These are phyloP conservation scores for Phytopythium litorale DNA, from an alignment of 352 stramenopile species.

Conservation along the genomic window DNA sequence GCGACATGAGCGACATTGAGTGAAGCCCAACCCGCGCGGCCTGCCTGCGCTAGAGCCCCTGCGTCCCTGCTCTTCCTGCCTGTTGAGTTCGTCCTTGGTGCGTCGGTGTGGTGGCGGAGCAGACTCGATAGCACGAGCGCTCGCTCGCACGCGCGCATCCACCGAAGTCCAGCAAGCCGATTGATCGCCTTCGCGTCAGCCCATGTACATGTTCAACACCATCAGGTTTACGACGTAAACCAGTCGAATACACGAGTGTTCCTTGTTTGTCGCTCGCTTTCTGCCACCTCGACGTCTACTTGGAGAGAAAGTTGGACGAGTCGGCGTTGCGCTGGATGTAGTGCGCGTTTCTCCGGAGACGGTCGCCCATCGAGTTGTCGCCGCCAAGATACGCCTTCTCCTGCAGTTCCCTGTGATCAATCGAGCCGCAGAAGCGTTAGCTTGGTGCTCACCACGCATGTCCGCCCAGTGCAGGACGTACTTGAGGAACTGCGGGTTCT, in stretches of 20 bases:
- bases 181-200: neutral
- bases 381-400: constrained; percentile 64
- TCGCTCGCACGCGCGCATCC: neutral
- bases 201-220: neutral
- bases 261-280: neutral
- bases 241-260: constrained; percentile 1
- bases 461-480: constrained; percentile 12
- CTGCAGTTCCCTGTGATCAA: constrained; percentile 49
- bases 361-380: constrained; percentile 67
- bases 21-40: constrained; percentile 9
- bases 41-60: constrained; percentile 2
- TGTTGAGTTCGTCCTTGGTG: constrained; percentile 17
- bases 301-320: constrained; percentile 74
- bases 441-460: neutral
- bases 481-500: constrained; percentile 79
- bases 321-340: constrained; percentile 85
- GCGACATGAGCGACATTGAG: constrained; percentile 82
- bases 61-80: constrained; percentile 1
- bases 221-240: constrained; percentile 2
- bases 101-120: constrained; percentile 7
- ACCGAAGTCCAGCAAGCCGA: neutral
- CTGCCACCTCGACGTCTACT: constrained; percentile 26
- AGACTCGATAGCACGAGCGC: neutral
- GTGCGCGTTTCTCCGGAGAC: constrained; percentile 73
- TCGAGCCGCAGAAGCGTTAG: neutral